A percentile compares a stretch with the other conserved stretches of the same genome.
phyloP scores from a whole-genome alignment of 352 stramenopile species.

The Globisporangium sylvaticum region DNA sequence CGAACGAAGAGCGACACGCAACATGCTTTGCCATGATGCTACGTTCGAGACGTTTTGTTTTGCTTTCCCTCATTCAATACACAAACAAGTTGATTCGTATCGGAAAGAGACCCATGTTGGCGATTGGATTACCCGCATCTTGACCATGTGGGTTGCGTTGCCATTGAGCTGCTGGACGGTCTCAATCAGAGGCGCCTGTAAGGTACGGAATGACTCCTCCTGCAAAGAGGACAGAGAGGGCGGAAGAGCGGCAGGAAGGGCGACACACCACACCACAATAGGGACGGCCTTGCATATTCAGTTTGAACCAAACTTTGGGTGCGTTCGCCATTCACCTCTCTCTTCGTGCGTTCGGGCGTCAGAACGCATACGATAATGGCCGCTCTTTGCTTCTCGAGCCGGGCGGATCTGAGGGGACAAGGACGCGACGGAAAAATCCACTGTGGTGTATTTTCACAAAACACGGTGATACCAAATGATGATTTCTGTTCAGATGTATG shows the following conservation, averaged over 20 bases:
- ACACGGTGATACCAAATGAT: conserved; percentile 10
- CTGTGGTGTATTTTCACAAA: background rate
- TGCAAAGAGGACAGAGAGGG: background rate
- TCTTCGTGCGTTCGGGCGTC: background rate
- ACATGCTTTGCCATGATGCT: background rate
- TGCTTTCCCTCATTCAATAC: background rate
- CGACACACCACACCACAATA: background rate
- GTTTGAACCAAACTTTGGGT: background rate
- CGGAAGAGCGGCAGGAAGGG: background rate
- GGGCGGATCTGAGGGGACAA: background rate
- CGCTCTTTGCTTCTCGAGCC: background rate
- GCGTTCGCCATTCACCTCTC: background rate
- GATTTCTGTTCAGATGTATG: background rate
- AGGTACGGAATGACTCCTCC: background rate
- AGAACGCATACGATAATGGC: background rate
- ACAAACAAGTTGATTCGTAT: conserved; percentile 4
- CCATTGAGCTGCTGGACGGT: background rate
- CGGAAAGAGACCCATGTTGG: background rate
- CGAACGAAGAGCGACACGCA: background rate
- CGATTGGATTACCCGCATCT: background rate
- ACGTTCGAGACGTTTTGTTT: background rate
- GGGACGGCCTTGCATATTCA: background rate
- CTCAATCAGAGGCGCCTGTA: background rate
- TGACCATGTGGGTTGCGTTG: background rate
- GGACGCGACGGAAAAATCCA: conserved; percentile 3